phyloP scores from a whole-genome alignment of 1,139 yeast species.

The Lodderomyces oxycetoniae region DNA sequence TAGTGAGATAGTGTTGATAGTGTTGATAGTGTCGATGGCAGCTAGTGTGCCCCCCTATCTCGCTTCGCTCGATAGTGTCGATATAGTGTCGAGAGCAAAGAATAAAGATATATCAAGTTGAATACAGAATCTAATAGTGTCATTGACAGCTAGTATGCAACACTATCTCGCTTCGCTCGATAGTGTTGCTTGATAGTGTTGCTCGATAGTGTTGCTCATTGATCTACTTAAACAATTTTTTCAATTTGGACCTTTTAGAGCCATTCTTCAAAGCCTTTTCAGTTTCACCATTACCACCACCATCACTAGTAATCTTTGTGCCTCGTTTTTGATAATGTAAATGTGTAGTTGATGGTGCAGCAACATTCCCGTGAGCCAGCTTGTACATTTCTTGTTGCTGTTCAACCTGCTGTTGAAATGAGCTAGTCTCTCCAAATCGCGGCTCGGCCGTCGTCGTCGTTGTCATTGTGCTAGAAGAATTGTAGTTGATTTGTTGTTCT shows the following conservation, averaged over 20 bases:
- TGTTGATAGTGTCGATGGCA: no score
- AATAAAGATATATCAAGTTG: no score
- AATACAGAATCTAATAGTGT: no score
- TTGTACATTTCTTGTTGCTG: constrained; percentile 5
- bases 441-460: not conserved
- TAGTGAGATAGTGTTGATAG: no score
- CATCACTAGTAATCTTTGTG: not conserved
- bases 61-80: no score
- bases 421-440: constrained; percentile 5
- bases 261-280: constrained; percentile 12
- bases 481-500: constrained; percentile 14
- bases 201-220: no score
- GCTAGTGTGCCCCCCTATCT: no score
- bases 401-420: constrained; percentile 5
- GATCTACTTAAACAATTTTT: constrained; percentile 33
- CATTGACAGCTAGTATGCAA: no score
- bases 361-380: constrained; percentile 3
- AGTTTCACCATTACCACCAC: not conserved
- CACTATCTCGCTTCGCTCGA: no score
- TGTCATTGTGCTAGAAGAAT: constrained; percentile 4
- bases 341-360: constrained; percentile 15
- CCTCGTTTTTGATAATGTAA: constrained; percentile 29
- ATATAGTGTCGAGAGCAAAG: no score
- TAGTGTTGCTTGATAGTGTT: no score
- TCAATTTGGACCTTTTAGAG: constrained; percentile 27